These are phyloP conservation scores for Tolypocladium sp. DNA, from an alignment of 2,329 filamentous ascomycete genomes.

Conservation along the genomic window DNA sequence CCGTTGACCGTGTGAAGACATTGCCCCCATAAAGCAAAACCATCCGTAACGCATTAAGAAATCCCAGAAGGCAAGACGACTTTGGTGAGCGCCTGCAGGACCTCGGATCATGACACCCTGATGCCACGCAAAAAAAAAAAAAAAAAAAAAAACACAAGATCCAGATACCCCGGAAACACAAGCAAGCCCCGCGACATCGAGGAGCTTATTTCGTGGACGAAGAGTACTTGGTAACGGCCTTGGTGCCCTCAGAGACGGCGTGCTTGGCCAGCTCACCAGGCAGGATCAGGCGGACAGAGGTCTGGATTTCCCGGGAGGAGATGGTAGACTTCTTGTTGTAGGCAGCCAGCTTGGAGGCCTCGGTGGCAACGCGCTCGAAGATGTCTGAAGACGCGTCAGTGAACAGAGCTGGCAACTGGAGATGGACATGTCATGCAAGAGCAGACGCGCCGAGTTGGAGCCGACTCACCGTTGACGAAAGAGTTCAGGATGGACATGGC, in stretches of 20 bases:
- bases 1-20: conserved; percentile 61
- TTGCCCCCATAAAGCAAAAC: conserved; percentile 57
- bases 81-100: conserved; percentile 27
- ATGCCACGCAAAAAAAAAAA: conserved; percentile 43
- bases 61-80: conserved; percentile 32
- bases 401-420: neutral
- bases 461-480: conserved; percentile 83
- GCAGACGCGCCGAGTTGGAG: neutral
- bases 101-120: conserved; percentile 49
- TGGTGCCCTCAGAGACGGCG: conserved; percentile 98
- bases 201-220: conserved; percentile 91
- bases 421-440: neutral
- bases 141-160: conserved; percentile 31
- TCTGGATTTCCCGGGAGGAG: conserved; percentile 98
- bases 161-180: conserved; percentile 44
- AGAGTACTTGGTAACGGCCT: conserved; percentile 99
- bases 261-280: conserved; percentile 99
- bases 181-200: conserved; percentile 38
- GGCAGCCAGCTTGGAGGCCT: conserved; percentile 96
- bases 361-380: conserved; percentile 97
- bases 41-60: conserved; percentile 70
- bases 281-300: conserved; percentile 94
- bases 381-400: conserved; percentile 54
- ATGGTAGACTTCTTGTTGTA: conserved; percentile 99
- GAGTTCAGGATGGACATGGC: conserved; percentile 99